Conservation (phyloP, 2,329 filamentous ascomycete species). For the Claviceps arundinis region DNA sequence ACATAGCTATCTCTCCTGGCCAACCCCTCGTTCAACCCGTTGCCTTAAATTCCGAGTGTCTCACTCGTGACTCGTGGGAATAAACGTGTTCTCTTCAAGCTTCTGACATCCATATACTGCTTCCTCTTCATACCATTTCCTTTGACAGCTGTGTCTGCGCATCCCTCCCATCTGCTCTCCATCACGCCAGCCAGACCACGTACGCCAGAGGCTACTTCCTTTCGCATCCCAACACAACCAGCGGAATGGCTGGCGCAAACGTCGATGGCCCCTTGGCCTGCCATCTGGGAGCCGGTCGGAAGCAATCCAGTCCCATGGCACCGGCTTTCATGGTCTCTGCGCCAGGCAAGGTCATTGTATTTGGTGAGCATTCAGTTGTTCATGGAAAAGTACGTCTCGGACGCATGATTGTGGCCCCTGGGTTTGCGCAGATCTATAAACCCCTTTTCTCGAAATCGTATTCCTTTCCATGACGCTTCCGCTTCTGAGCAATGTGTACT, state of each 20-base stretch:
- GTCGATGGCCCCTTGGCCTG: conserved; percentile 21
- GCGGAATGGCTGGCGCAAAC: conserved; percentile 14
- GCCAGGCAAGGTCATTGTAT: conserved; percentile 95
- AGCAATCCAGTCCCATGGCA: conserved; percentile 53
- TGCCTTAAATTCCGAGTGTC: no score
- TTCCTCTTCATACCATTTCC: not conserved
- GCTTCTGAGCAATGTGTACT: not conserved
- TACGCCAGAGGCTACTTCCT: not conserved
- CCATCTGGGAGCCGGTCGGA: conserved; percentile 34
- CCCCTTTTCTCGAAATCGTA: no score
- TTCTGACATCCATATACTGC: not conserved
- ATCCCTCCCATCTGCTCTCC: not conserved
- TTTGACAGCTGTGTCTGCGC: not conserved
- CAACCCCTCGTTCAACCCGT: no score
- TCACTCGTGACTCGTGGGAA: no score
- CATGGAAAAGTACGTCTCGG: conserved; percentile 62
- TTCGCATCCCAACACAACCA: conserved; percentile 8
- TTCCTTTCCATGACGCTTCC: no score
- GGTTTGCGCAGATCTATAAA: not conserved
- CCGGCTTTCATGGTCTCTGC: conserved; percentile 96
- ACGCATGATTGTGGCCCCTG: not conserved
- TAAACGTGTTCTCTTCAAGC: no score
- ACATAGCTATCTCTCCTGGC: no score
- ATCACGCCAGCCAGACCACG: not conserved
- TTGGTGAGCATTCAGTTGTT: conserved; percentile 96